Conservation (phyloP, 768 basidiomycete species). For the Tubosaeta sp. region DNA sequence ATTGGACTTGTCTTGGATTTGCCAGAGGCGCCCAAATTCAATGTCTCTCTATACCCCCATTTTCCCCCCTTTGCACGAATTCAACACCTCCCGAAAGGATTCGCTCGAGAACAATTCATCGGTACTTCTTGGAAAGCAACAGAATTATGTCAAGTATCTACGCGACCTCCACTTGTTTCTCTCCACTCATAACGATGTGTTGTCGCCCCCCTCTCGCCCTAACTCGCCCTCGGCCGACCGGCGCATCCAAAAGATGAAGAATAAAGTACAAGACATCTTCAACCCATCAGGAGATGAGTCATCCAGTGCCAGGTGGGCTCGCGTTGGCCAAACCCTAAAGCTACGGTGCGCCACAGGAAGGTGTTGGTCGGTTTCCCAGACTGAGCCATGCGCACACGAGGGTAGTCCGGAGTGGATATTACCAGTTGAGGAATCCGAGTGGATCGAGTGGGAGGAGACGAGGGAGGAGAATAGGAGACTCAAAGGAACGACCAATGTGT, state of each 20-base stretch:
- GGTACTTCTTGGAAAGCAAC: constrained; percentile 5
- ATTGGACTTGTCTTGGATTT: not conserved
- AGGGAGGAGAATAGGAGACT: constrained; percentile 17
- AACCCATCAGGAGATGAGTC: constrained; percentile 35
- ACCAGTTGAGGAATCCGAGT: constrained; percentile 46
- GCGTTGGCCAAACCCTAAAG: constrained; percentile 37
- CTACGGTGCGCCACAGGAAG: constrained; percentile 39
- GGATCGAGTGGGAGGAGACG: constrained; percentile 43
- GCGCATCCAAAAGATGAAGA: constrained; percentile 30
- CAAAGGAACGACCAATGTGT: constrained; percentile 13
- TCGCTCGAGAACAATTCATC: not conserved
- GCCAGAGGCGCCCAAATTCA: not conserved
- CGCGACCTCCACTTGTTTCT: constrained; percentile 32
- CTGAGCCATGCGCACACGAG: constrained; percentile 20
- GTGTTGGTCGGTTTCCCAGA: constrained; percentile 20
- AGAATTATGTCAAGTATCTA: constrained; percentile 22
- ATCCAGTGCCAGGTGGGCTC: constrained; percentile 45
- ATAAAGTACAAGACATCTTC: constrained; percentile 34
- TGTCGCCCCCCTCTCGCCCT: constrained; percentile 35
- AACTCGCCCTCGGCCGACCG: constrained; percentile 27
- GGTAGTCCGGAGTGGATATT: constrained; percentile 32
- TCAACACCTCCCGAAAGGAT: constrained; percentile 3
- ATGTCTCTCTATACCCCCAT: constrained; percentile 36
- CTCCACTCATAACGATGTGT: constrained; percentile 28
- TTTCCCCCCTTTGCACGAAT: constrained; percentile 24